Evolutionary conservation across 192 early-diverging fungal genomes (phyloP).

Genomic region (Coemansia sp.): DNA sequence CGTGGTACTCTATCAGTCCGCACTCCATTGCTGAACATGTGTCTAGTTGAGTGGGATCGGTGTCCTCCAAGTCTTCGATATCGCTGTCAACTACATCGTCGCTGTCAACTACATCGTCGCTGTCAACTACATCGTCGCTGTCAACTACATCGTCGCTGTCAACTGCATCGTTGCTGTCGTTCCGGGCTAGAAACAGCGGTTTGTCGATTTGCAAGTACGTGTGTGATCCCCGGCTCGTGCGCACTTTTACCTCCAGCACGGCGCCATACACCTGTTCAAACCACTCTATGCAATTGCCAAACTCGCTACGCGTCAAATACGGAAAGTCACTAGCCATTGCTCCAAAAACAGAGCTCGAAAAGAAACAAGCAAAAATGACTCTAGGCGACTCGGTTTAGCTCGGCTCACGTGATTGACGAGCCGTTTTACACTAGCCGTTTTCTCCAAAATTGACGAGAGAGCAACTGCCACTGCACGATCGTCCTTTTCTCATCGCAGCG

Average conservation of each 20-base stretch:
- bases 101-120: not conserved
- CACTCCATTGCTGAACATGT: not conserved
- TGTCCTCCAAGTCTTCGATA: constrained; percentile 7
- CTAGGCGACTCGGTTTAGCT: not conserved
- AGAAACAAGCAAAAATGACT: not conserved
- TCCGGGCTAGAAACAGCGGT: not conserved
- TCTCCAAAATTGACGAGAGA: not conserved
- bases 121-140: not conserved
- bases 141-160: not conserved
- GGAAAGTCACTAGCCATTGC: constrained; percentile 18
- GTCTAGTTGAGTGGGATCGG: constrained; percentile 2
- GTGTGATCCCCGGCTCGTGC: not conserved
- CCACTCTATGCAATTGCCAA: constrained; percentile 12
- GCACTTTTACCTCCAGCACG: not conserved
- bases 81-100: not conserved
- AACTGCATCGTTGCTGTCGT: not conserved
- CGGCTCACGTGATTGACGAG: not conserved
- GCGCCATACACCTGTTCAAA: constrained; percentile 17
- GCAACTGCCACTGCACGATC: constrained; percentile 8
- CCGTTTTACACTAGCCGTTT: not conserved
- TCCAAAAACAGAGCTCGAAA: not conserved
- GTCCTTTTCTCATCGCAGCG: constrained; percentile 13
- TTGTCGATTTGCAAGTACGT: constrained; percentile 10
- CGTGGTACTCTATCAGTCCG: constrained; percentile 35
- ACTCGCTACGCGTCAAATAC: constrained; percentile 23